Evolutionary conservation across 148 eudicot genomes (phyloP).

Genomic region (Rhododendron vialii): DNA sequence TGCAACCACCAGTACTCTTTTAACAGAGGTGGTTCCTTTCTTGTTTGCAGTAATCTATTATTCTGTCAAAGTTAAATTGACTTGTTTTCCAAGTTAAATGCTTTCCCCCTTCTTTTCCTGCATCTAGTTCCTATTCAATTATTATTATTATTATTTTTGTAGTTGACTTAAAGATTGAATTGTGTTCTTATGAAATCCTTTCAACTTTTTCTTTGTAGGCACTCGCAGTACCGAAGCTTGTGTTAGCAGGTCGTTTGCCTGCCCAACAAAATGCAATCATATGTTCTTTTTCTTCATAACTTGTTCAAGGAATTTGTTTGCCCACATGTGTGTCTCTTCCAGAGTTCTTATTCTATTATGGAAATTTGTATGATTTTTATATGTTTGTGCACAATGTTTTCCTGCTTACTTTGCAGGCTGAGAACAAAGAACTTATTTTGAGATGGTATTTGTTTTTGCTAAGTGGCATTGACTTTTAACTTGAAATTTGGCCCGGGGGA

Average conservation of each 20-base stretch:
- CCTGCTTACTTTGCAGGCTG: not conserved
- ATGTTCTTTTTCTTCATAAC: constrained; percentile 18
- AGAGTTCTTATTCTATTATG: not conserved
- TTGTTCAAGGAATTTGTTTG: not conserved
- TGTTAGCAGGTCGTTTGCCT: constrained; percentile 47
- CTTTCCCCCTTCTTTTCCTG: not conserved
- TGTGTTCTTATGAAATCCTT: constrained; percentile 9
- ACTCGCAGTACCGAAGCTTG: constrained; percentile 82
- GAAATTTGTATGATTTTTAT: not conserved
- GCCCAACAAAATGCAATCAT: no score
- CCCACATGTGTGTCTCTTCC: not conserved
- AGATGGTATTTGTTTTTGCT: not conserved
- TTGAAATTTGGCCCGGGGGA: not conserved
- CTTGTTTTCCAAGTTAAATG: not conserved
- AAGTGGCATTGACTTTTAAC: not conserved
- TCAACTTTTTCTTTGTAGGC: constrained; percentile 46
- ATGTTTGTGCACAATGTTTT: not conserved
- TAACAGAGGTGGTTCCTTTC: constrained; percentile 63
- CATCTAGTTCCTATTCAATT: not conserved
- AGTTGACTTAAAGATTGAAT: not conserved
- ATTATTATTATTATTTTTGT: not conserved
- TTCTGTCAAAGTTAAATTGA: not conserved
- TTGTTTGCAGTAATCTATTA: constrained; percentile 4
- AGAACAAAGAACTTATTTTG: not conserved
- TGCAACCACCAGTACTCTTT: constrained; percentile 79